phyloP scores from a whole-genome alignment of 148 eudicot species.

The Vaccinium myrtillus region DNA sequence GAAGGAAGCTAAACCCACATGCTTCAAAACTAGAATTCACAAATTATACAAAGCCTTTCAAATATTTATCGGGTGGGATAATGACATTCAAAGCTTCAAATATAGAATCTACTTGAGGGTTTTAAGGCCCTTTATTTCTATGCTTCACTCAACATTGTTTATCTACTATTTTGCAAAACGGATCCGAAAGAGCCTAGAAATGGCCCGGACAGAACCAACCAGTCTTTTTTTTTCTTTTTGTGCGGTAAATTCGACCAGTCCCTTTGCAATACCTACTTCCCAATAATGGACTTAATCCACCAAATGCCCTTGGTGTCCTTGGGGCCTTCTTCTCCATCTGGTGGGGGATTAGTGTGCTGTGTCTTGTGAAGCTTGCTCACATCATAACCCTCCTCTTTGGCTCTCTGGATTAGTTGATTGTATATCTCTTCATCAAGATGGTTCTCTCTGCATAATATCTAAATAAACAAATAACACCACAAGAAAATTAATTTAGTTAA shows the following conservation, averaged over 20 bases:
- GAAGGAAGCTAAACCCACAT: not conserved
- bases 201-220: too few relatives aligned
- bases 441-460: slow-evolving; percentile 25
- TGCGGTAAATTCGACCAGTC: too few relatives aligned
- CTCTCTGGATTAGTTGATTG: slow-evolving; percentile 37
- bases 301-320: slow-evolving; percentile 75
- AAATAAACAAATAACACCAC: slow-evolving; percentile 12
- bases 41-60: not conserved
- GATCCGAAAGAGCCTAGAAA: too few relatives aligned
- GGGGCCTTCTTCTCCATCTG: slow-evolving; percentile 48
- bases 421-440: too few relatives aligned
- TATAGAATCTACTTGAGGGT: not conserved
- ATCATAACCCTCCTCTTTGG: slow-evolving; percentile 70
- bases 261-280: too few relatives aligned
- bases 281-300: slow-evolving; percentile 85
- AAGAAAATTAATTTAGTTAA: not conserved
- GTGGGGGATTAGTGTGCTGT: slow-evolving; percentile 62
- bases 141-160: too few relatives aligned
- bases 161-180: too few relatives aligned
- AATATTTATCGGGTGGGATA: not conserved
- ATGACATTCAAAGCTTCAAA: not conserved
- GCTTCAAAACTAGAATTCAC: not conserved
- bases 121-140: not conserved
- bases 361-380: slow-evolving; percentile 85
- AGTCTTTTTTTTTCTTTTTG: too few relatives aligned